Conservation (phyloP, 2,329 filamentous ascomycete genomes). For the Leptographium radiaticola region DNA sequence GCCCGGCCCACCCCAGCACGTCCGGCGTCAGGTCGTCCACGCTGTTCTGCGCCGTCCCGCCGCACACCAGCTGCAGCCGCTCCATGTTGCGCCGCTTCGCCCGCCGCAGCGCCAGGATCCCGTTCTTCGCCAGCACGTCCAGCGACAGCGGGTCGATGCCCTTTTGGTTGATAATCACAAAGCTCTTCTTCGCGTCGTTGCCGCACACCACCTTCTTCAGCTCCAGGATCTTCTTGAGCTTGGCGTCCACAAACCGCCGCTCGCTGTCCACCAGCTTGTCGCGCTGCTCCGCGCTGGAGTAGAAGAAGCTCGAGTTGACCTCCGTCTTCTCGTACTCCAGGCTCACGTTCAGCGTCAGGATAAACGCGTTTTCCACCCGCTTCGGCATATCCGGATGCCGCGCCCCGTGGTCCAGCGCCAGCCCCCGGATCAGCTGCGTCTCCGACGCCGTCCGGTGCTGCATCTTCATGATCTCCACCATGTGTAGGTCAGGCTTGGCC, state of each 20-base stretch:
- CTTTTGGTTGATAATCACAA: constrained; percentile 98
- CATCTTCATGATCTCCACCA: constrained; percentile 99
- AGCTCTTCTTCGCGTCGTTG: constrained; percentile 82
- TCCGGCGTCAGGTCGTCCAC: constrained; percentile 85
- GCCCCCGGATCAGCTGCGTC: constrained; percentile 85
- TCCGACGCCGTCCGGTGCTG: constrained; percentile 94
- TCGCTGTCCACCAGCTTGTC: constrained; percentile 98
- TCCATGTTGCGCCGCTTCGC: constrained; percentile 99
- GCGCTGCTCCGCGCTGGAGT: constrained; percentile 89
- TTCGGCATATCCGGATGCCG: constrained; percentile 98
- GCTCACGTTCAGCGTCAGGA: constrained; percentile 90
- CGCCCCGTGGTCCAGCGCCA: constrained; percentile 89
- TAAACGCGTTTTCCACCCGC: constrained; percentile 86
- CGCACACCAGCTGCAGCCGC: constrained; percentile 86
- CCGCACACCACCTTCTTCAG: constrained; percentile 97
- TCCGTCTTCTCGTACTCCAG: constrained; percentile 98
- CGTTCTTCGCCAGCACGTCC: constrained; percentile 95
- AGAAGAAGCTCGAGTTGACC: constrained; percentile 98
- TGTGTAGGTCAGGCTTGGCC: constrained; percentile 90
- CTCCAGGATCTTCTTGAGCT: constrained; percentile 93
- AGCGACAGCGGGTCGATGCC: constrained; percentile 94
- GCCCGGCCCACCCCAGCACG: constrained; percentile 85
- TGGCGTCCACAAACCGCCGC: constrained; percentile 87
- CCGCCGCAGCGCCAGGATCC: constrained; percentile 83
- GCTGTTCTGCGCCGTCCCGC: constrained; percentile 85